Evolutionary conservation across 805 yeast genomes (phyloP).

Genomic region (Danielia oregonensis): DNA sequence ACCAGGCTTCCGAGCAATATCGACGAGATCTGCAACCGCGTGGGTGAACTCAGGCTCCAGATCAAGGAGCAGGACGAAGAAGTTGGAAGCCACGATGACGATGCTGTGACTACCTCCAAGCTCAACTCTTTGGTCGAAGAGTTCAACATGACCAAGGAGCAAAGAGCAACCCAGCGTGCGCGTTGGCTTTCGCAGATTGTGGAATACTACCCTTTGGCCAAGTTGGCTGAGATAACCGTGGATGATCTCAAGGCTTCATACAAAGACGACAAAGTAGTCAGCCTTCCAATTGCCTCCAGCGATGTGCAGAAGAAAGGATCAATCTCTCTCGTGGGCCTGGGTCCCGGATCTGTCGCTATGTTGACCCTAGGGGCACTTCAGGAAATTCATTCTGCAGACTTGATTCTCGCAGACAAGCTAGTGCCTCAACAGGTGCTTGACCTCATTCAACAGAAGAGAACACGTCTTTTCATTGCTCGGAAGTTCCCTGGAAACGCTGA

Average conservation of each 20-base stretch:
- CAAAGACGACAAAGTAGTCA: slow-evolving; percentile 12
- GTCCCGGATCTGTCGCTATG: slow-evolving; percentile 85
- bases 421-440: slow-evolving; percentile 87
- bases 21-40: slow-evolving; percentile 61
- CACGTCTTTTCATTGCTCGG: slow-evolving; percentile 79
- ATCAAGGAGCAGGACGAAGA: slow-evolving; percentile 53
- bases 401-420: slow-evolving; percentile 83
- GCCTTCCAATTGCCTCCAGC: too few relatives aligned
- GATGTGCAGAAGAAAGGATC: slow-evolving; percentile 37
- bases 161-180: slow-evolving; percentile 55
- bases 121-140: slow-evolving; percentile 64
- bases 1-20: slow-evolving; percentile 64
- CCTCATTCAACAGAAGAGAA: slow-evolving; percentile 65
- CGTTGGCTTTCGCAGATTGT: slow-evolving; percentile 88
- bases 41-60: slow-evolving; percentile 60
- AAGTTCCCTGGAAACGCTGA: slow-evolving; percentile 98
- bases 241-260: slow-evolving; percentile 52
- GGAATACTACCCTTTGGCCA: slow-evolving; percentile 78
- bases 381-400: slow-evolving; percentile 77
- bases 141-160: slow-evolving; percentile 49
- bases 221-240: slow-evolving; percentile 56
- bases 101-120: slow-evolving; percentile 55
- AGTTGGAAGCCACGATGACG: slow-evolving; percentile 63
- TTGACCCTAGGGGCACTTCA: slow-evolving; percentile 82
- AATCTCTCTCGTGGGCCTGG: slow-evolving; percentile 86